Evolutionary conservation across 768 basidiomycete species (phyloP).

Genomic region (Cyclocybe cylindracea): DNA sequence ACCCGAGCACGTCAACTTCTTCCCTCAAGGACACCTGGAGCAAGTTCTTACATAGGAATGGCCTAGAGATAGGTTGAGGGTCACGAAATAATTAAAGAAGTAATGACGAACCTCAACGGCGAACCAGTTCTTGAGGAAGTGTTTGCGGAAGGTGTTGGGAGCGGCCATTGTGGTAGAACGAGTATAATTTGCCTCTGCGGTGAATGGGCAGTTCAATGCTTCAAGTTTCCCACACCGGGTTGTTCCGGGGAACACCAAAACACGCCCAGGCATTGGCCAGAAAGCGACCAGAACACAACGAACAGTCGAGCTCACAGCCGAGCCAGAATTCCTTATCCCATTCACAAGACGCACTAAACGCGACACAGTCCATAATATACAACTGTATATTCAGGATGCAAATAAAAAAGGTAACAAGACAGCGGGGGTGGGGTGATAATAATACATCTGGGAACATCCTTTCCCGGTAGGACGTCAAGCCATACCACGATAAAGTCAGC

Average conservation of each 20-base stretch:
- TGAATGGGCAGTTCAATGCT: constrained; percentile 1
- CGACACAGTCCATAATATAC: not conserved
- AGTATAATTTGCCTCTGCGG: constrained; percentile 14
- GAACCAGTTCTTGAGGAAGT: constrained; percentile 67
- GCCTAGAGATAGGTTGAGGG: constrained; percentile 31
- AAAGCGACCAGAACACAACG: not conserved
- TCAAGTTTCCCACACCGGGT: constrained; percentile 34
- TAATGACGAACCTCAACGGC: constrained; percentile 61
- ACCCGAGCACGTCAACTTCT: not conserved
- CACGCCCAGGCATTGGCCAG: constrained; percentile 8
- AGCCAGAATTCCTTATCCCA: not conserved
- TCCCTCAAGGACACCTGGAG: not conserved
- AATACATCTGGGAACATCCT: not conserved
- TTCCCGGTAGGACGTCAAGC: not conserved
- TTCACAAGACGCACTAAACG: not conserved
- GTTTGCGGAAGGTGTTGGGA: constrained; percentile 32
- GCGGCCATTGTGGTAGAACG: constrained; percentile 19
- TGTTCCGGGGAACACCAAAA: constrained; percentile 27
- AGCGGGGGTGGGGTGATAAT: not conserved
- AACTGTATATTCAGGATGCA: constrained; percentile 6
- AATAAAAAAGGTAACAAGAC: constrained; percentile 7
- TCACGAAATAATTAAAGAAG: constrained; percentile 8
- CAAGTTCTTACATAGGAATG: constrained; percentile 47
- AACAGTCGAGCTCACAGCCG: too few relatives aligned
- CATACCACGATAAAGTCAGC: constrained; percentile 15